Base-by-base conservation (phyloP, 306 rosid genomes). In the Quercus engelmannii region DNA sequence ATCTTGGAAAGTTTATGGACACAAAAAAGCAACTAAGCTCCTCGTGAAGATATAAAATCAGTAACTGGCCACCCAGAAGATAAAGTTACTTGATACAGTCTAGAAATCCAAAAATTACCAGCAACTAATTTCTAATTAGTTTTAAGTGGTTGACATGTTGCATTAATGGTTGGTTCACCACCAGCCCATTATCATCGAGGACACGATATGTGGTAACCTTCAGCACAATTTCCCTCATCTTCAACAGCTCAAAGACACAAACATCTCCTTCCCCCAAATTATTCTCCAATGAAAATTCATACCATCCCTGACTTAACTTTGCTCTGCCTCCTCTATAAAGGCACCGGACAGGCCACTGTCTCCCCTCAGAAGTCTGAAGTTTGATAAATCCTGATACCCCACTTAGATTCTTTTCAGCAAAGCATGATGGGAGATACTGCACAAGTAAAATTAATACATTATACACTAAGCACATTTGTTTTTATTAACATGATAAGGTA, bases 301-400 rank as follows among this genome's bases (percentile, higher is more conserved):
- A 96, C 99, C 99, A 96, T 20, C 99, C 99, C 69, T 93, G 98
- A 86, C 98, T 96, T 79, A 96, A 82, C 88, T 96, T 96, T 11
- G 99, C 97, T 81, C 96, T 89, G 68, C 98, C 99, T 55, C 90
- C 88, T 83, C 82, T 89, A 73, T 91, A 91, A 82, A 96, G 97
- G 83, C 99, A 96, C 67, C 99, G 91, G 49, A 93, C 98, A 0
- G 96, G 85, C 97, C 97, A 96, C 83, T 96, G 97, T 86, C 84
- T 89, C 71, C 91, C 98, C 3, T 91, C 92, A 3, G 92, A 33
- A 49, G 71, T 72, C 84, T 96, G 98, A 83, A 96, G 99, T 85
- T 96, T 96, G 63, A 96, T 96, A 79, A 93, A 91, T 79, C 97
- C 99, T 0, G 98, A 90, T 86, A 93, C 94, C 35, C 90, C 99